phyloP scores from a whole-genome alignment of 768 basidiomycete species.

The Agrocybe chaxingu region DNA sequence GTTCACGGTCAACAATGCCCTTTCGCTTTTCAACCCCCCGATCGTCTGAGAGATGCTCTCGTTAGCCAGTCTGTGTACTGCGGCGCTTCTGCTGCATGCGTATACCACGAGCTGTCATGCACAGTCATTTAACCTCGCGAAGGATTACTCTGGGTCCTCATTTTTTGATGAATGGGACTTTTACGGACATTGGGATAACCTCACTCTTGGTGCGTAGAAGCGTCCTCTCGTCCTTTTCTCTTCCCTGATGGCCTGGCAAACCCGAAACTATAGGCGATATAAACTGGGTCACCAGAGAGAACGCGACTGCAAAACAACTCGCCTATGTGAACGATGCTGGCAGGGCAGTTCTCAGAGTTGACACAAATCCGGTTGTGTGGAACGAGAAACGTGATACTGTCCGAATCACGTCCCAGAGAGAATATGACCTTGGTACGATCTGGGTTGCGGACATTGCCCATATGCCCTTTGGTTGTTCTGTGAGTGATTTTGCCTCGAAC shows the following conservation, averaged over 20 bases:
- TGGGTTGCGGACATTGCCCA: conserved; percentile 43
- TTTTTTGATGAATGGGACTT: conserved; percentile 24
- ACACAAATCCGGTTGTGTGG: conserved; percentile 50
- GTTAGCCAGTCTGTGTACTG: not conserved
- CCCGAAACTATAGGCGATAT: conserved; percentile 40
- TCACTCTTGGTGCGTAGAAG: conserved; percentile 30
- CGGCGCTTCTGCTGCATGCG: no score
- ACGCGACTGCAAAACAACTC: conserved; percentile 35
- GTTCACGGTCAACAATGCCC: no score
- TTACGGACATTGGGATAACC: conserved; percentile 43
- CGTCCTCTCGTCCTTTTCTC: not conserved
- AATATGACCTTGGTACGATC: conserved; percentile 38
- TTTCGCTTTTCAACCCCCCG: no score
- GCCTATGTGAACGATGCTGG: conserved; percentile 55
- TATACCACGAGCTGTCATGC: not conserved
- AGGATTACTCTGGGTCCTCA: conserved; percentile 18
- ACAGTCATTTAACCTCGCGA: conserved; percentile 10
- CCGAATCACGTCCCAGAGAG: conserved; percentile 38
- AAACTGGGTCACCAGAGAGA: conserved; percentile 42
- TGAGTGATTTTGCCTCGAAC: conserved; percentile 15
- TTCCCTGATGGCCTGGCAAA: not conserved
- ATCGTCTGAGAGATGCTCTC: not conserved
- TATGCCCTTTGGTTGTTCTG: conserved; percentile 56
- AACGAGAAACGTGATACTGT: conserved; percentile 54
- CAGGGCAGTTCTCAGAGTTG: conserved; percentile 69